A percentile compares a stretch with the other conserved stretches of the same genome.
Conservation (phyloP, 768 basidiomycete genomes). For the Tylopilus plumbeoviolaceoides region DNA sequence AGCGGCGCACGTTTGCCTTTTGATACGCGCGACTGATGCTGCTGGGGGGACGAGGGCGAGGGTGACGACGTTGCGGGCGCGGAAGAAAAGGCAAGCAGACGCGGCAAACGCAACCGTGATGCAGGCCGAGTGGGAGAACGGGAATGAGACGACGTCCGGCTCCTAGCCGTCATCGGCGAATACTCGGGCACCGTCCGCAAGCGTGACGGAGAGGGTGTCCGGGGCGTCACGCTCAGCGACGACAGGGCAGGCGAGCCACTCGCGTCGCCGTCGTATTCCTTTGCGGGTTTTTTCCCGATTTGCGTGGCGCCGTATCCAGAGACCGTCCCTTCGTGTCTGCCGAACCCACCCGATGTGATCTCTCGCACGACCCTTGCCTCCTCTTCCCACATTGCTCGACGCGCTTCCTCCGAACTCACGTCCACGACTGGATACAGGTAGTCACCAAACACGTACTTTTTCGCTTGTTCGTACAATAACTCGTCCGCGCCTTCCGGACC, state of each 20-base stretch:
- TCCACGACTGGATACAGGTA: conserved; percentile 89
- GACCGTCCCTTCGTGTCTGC: not conserved
- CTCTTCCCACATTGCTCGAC: conserved; percentile 26
- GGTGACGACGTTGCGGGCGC: not conserved
- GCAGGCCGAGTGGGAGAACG: not conserved
- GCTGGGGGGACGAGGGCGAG: not conserved
- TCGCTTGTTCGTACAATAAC: conserved; percentile 68
- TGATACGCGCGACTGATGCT: not conserved
- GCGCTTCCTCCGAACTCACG: conserved; percentile 57
- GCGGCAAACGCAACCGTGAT: conserved; percentile 14
- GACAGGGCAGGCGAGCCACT: not conserved
- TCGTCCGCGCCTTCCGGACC: conserved; percentile 71
- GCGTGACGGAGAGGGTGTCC: conserved; percentile 9
- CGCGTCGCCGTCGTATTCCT: conserved; percentile 3
- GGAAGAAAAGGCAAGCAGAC: conserved; percentile 3
- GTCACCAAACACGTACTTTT: conserved; percentile 82
- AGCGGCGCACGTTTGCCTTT: conserved; percentile 20
- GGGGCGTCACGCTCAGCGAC: not conserved
- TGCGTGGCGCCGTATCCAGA: conserved; percentile 29
- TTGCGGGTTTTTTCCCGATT: conserved; percentile 5
- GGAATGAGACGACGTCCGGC: conserved; percentile 8
- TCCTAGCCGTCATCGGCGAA: conserved; percentile 5
- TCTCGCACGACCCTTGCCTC: conserved; percentile 30
- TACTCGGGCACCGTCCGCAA: conserved; percentile 4
- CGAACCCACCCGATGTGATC: conserved; percentile 11